Evolutionary conservation across 2,329 filamentous ascomycete species (phyloP), one percentile per base, ranked within the genome.

Genomic region (Diaporthe australafricana): DNA sequence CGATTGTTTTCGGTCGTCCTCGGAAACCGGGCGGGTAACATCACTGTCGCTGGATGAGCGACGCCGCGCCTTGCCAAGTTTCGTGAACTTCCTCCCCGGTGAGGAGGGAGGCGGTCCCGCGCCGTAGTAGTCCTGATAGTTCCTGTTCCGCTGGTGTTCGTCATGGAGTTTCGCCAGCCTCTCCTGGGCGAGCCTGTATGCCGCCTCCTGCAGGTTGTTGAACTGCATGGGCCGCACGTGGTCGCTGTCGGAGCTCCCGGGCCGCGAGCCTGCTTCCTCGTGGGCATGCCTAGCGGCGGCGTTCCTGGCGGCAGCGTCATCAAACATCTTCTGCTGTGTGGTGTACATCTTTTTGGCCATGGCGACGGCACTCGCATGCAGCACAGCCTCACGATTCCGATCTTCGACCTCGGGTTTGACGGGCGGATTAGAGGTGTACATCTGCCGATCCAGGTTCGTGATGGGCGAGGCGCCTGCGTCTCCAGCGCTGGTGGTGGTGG

Each of bases 321-420:
- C 88, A 1, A 88, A 84, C 73, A 87, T 87, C 73, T 87, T 89
- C 74, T 94, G 90, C 76, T 94, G 91, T 42, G 89, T 85, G 14
- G 86, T 89, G 79, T 95, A 98, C 91, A 98, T 96, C 76, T 92
- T 90, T 81, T 92, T 93, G 8, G 95, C 95, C 94, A 98, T 97
- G 14, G 93, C 94, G 3, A 98, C 85, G 2, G 95, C 94, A 25
- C 94, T 96, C 38, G 94, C 94, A 74, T 92, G 92, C 3, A 97
- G 84, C 5, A 91, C 90, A 75, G 94, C 92, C 55, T 91, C 89
- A 71, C 89, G 90, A 73, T 89, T 91, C 80, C 91, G 88, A 77
- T 98, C 94, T 50, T 96, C 92, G 0, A 90, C 83, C 77, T 97
- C 94, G 2, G 88, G 84, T 32, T 89, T 87, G 3, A 97, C 89